Percentiles rank a stretch among this genome's conserved stretches.
Conservation (phyloP, 2,329 filamentous ascomycete species). For the Emmonsiellopsis sp. region DNA sequence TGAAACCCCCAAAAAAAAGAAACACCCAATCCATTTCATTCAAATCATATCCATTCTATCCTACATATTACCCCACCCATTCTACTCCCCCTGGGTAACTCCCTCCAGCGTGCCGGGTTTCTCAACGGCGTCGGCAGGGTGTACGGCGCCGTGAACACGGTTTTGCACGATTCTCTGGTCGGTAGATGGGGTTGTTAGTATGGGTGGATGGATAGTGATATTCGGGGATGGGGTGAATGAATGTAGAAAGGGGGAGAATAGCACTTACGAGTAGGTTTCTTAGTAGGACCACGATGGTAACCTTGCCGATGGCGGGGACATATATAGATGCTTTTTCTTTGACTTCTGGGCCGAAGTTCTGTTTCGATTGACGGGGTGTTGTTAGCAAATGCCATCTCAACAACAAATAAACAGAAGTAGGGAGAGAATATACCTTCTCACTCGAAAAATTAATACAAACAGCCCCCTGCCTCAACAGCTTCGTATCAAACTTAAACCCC, state of each 20-base stretch:
- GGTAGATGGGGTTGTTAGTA: background rate
- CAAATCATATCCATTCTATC: no score
- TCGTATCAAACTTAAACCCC: conserved; percentile 78
- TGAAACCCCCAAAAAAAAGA: no score
- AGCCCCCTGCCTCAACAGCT: conserved; percentile 75
- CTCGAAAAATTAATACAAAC: conserved; percentile 99
- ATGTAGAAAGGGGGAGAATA: background rate
- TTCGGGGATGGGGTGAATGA: background rate
- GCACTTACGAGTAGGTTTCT: conserved; percentile 73
- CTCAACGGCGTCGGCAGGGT: conserved; percentile 33
- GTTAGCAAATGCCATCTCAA: background rate
- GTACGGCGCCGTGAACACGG: conserved; percentile 29
- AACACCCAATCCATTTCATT: no score
- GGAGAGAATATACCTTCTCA: conserved; percentile 51
- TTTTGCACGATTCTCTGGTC: conserved; percentile 36
- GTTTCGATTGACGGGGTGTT: conserved; percentile 7
- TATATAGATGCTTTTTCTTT: conserved; percentile 97
- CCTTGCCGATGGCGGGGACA: conserved; percentile 93
- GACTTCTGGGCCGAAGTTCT: conserved; percentile 77
- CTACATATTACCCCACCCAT: background rate
- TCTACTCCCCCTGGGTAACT: background rate
- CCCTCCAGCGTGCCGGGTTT: conserved; percentile 33
- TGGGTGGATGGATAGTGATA: no score
- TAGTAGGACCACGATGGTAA: conserved; percentile 86
- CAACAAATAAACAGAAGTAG: background rate